A percentile compares a stretch with the other conserved stretches of the same genome.
Conservation (phyloP, 2,329 filamentous ascomycete genomes). For the Fusarium tanahbumbuense region DNA sequence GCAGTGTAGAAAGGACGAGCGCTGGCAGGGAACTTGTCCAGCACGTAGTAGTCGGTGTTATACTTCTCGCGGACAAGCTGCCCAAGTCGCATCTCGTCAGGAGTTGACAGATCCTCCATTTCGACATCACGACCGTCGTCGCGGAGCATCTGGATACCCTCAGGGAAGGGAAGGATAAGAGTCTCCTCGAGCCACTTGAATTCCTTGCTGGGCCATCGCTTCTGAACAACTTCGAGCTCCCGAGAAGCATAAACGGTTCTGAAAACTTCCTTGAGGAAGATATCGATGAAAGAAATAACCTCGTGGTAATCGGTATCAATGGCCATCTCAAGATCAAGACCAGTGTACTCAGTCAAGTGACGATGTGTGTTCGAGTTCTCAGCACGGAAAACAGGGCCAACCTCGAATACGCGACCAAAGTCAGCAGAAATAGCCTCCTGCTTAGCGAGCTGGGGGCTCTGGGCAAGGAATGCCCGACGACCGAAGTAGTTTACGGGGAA, state of each 20-base stretch:
- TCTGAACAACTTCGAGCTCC: conserved; percentile 83
- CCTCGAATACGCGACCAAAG: conserved; percentile 87
- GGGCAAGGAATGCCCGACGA: conserved; percentile 85
- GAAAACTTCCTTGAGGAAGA: conserved; percentile 80
- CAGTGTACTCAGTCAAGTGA: conserved; percentile 94
- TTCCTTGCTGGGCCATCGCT: conserved; percentile 87
- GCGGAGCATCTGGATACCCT: conserved; percentile 84
- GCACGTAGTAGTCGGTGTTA: conserved; percentile 89
- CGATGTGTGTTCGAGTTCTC: conserved; percentile 97
- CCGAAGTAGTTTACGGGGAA: conserved; percentile 95
- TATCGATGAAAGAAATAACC: conserved; percentile 81
- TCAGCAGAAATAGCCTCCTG: conserved; percentile 93
- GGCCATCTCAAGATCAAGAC: conserved; percentile 91
- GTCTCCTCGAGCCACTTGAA: conserved; percentile 90
- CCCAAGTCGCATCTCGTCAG: conserved; percentile 88
- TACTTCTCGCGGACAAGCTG: conserved; percentile 88
- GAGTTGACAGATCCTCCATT: conserved; percentile 81
- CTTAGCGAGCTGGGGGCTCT: conserved; percentile 92
- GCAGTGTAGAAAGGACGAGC: conserved; percentile 94
- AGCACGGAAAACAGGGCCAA: conserved; percentile 80
- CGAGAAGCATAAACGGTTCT: conserved; percentile 58
- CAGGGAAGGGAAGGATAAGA: conserved; percentile 80
- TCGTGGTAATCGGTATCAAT: conserved; percentile 92
- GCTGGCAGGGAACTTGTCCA: conserved; percentile 90
- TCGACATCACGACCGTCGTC: conserved; percentile 83